These are phyloP conservation scores for Malus sylvestris DNA, from an alignment of 306 rosid species.

Conservation along the genomic window DNA sequence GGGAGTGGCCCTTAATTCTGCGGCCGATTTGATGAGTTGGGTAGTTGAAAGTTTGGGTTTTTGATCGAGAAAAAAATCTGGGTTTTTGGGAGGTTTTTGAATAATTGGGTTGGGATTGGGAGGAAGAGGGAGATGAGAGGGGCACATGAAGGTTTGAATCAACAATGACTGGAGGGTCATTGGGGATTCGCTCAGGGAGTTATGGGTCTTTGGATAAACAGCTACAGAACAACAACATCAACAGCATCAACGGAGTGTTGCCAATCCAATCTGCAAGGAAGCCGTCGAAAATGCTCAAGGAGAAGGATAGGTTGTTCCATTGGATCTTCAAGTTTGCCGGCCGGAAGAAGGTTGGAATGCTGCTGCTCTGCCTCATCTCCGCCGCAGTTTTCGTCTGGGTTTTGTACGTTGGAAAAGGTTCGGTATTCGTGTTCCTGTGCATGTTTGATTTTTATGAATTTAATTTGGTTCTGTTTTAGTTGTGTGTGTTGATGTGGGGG, in stretches of 20 bases:
- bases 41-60: slow-evolving; percentile 8
- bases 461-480: background rate
- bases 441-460: background rate
- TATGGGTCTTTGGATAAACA: slow-evolving; percentile 84
- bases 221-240: slow-evolving; percentile 33
- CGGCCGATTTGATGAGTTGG: slow-evolving; percentile 29
- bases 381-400: slow-evolving; percentile 81
- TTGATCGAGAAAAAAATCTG: background rate
- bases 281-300: slow-evolving; percentile 78
- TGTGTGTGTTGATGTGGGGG: background rate
- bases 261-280: slow-evolving; percentile 64
- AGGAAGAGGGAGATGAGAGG: slow-evolving; percentile 43
- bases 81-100: background rate
- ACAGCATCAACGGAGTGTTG: slow-evolving; percentile 27
- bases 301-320: slow-evolving; percentile 60
- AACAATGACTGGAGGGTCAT: slow-evolving; percentile 80
- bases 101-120: slow-evolving; percentile 28
- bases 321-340: slow-evolving; percentile 87
- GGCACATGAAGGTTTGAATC: slow-evolving; percentile 30
- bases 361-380: slow-evolving; percentile 67
- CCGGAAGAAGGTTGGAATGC: slow-evolving; percentile 82
- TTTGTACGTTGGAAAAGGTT: slow-evolving; percentile 80
- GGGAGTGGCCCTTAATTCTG: slow-evolving; percentile 16
- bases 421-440: background rate
- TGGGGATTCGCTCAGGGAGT: slow-evolving; percentile 83